Percentiles rank a stretch among this genome's conserved stretches.
These are phyloP conservation scores for Monosporascus sp. DNA, from an alignment of 2,329 filamentous ascomycete species.

Conservation along the genomic window DNA sequence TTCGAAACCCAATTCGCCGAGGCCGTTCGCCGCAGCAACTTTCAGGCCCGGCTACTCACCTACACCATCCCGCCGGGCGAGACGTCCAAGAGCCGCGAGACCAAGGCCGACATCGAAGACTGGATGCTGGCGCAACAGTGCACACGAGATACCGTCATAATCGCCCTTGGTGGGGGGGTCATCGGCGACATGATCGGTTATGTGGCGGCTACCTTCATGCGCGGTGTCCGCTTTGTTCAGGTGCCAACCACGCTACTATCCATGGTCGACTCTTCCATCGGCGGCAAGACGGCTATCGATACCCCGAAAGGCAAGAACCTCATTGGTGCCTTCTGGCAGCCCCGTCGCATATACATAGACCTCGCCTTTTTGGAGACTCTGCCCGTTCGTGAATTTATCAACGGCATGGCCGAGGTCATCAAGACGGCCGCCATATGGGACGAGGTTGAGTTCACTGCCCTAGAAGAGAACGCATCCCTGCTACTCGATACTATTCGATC, in stretches of 20 bases:
- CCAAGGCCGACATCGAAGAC: conserved; percentile 93
- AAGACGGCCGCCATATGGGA: conserved; percentile 98
- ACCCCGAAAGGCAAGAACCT: conserved; percentile 94
- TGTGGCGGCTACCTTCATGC: conserved; percentile 97
- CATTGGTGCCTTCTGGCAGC: conserved; percentile 95
- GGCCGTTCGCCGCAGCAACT: conserved; percentile 34
- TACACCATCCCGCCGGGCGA: conserved; percentile 89
- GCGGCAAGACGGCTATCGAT: conserved; percentile 97
- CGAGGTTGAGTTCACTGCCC: conserved; percentile 74
- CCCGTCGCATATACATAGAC: conserved; percentile 89
- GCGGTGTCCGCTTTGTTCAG: conserved; percentile 91
- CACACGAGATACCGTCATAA: conserved; percentile 89
- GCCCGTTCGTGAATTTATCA: conserved; percentile 88
- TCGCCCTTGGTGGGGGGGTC: conserved; percentile 91
- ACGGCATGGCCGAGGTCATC: conserved; percentile 97
- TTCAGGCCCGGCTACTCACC: conserved; percentile 67
- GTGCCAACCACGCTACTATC: conserved; percentile 90
- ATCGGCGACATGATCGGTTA: conserved; percentile 98
- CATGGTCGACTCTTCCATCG: conserved; percentile 98
- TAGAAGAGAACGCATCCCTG: conserved; percentile 75
- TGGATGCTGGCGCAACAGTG: conserved; percentile 93
- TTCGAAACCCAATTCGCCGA: conserved; percentile 65
- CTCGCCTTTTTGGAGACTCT: conserved; percentile 86
- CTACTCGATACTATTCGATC: conserved; percentile 71
- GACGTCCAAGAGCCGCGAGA: conserved; percentile 86